A percentile compares a stretch with the other conserved stretches of the same genome.
These are phyloP conservation scores for Candida stauntonica DNA, from an alignment of 805 yeast genomes.

Conservation along the genomic window DNA sequence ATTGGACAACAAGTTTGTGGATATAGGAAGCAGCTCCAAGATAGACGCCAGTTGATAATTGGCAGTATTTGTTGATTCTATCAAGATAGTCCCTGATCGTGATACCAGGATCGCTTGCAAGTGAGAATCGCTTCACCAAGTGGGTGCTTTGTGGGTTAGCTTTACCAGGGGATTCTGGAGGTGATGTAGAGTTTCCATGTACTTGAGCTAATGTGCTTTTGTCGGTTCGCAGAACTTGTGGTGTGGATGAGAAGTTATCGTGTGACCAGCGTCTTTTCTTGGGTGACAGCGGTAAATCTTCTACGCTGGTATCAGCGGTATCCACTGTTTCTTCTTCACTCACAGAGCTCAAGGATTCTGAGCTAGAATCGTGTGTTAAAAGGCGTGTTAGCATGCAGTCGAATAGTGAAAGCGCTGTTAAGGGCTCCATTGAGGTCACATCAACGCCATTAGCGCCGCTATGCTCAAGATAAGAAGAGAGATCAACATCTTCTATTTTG, in stretches of 20 bases:
- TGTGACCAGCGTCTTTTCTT: slow-evolving; percentile 17
- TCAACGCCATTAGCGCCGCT: neutral
- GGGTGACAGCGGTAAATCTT: slow-evolving; percentile 18
- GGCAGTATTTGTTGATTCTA: slow-evolving; percentile 27
- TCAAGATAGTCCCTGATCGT: slow-evolving; percentile 25
- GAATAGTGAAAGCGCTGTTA: slow-evolving; percentile 10
- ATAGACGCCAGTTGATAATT: slow-evolving; percentile 28
- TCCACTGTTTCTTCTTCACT: neutral
- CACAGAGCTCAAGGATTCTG: neutral
- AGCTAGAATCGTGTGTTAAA: neutral
- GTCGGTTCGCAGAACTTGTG: neutral
- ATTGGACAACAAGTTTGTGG: slow-evolving; percentile 18
- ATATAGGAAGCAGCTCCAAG: slow-evolving; percentile 26
- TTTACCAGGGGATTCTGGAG: neutral
- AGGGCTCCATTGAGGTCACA: slow-evolving; percentile 4
- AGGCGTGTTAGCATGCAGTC: slow-evolving; percentile 4
- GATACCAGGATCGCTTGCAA: slow-evolving; percentile 23
- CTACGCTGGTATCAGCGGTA: slow-evolving; percentile 3
- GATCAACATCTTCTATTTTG: slow-evolving; percentile 12
- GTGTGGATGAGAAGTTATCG: too few species aligned
- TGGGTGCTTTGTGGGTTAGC: slow-evolving; percentile 15
- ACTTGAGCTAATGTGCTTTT: neutral
- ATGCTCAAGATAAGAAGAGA: slow-evolving; percentile 3
- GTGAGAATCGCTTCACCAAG: slow-evolving; percentile 22
- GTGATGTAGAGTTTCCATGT: neutral